Base-by-base conservation (phyloP, 176 grass and related monocot species). In the Phoenix roebelenii region DNA sequence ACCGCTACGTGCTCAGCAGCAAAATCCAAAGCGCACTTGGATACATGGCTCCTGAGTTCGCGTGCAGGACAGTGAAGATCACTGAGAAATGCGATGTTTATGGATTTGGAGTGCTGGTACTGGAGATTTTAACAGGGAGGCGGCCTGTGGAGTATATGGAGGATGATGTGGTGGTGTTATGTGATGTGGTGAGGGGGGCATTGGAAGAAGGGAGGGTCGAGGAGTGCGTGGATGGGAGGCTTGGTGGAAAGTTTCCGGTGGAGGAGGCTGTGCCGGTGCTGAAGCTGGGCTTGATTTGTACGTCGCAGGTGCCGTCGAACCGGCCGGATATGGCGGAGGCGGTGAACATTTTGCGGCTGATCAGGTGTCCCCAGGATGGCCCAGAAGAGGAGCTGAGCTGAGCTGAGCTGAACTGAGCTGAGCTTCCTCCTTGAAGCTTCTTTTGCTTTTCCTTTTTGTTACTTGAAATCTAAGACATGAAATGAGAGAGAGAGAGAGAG, bases 11-110 rank as follows among this genome's bases (percentile, higher is more conserved):
- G 49, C 76, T 97, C 39, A 91, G 92, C 74, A 91, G 92, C 52
- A 97, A 97, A 77, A 77, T 97, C 55, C 92, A 97, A 64, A 97
- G 92, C 15, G 92, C 92, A 7, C 88, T 97, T n/a, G 92, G 92
- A 7, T 97, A 97, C 70, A 97, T 97, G 87, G 92, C 92, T 1
- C 92, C 92, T 5, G 92, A 97, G 48, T 97, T 97, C 18, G 92
- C 92, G 0, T 91, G 87, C 75, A 87, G 81, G 70, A 91, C 84
- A 0, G 84, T 97, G 57, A 97, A 97, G 72, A 91, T 97, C 16
- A 97, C 87, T 0, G 92, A 97, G 62, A 91, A 91, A 63, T 97
- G 92, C 0, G 92, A 97, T 3, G 69, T 97, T 5, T 97, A 90
- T 20, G 92, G 92, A 35, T 97, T 91, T 25, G 92, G 92, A 14